Conservation (phyloP, 2,329 filamentous ascomycete genomes). For the Ascomycota sp. region DNA sequence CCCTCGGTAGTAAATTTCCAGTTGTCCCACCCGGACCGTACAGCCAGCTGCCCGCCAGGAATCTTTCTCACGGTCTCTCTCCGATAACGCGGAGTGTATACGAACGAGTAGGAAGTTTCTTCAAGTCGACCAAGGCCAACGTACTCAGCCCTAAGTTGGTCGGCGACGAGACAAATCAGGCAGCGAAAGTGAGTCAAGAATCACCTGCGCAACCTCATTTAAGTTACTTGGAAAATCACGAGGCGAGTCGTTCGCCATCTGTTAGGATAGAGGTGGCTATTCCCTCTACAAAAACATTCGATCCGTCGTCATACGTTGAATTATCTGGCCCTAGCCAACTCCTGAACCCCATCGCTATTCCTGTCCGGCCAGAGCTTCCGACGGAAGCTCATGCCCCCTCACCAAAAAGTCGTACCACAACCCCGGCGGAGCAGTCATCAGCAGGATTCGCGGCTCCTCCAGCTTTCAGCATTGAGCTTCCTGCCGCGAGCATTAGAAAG, state of each 20-base stretch:
- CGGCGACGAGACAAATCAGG: conserved; percentile 13
- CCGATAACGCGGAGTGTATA: conserved; percentile 23
- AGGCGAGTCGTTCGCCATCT: conserved; percentile 14
- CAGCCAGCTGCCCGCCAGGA: conserved; percentile 6
- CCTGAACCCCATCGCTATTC: neutral
- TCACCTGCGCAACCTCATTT: conserved; percentile 4
- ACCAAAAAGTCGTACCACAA: conserved; percentile 2
- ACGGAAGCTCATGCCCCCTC: conserved; percentile 1
- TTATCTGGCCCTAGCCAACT: conserved; percentile 6
- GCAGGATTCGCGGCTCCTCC: conserved; percentile 4
- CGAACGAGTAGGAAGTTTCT: conserved; percentile 17
- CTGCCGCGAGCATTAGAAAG: conserved; percentile 21
- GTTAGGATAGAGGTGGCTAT: conserved; percentile 25
- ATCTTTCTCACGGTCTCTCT: conserved; percentile 20
- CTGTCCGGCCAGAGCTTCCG: conserved; percentile 4
- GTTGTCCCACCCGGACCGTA: conserved; percentile 7
- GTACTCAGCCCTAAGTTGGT: conserved; percentile 10
- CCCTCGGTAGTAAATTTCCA: conserved; percentile 28
- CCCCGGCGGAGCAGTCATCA: conserved; percentile 1
- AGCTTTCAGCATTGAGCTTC: conserved; percentile 26
- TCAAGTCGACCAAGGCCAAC: conserved; percentile 16
- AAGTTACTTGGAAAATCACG: conserved; percentile 5
- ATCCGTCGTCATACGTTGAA: conserved; percentile 15
- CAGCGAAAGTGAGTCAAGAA: conserved; percentile 5
- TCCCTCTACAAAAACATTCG: conserved; percentile 19